Evolutionary conservation across 2,329 filamentous ascomycete species (phyloP).

Genomic region (Paraconiothyrium sp.): DNA sequence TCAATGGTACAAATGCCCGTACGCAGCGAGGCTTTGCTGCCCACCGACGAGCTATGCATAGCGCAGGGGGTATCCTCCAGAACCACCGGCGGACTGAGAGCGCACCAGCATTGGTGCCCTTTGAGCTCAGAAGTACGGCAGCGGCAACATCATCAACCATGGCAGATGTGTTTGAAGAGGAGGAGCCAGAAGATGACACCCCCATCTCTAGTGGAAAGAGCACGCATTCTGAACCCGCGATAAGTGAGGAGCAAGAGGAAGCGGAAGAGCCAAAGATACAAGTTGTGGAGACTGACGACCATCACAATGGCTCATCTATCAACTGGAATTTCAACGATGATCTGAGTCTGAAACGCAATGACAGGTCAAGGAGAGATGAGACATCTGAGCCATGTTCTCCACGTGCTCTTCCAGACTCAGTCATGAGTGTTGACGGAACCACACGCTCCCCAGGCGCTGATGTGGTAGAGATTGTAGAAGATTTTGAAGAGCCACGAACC

Average conservation of each 20-base stretch:
- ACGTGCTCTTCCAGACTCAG: constrained; percentile 27
- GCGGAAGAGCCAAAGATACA: constrained; percentile 52
- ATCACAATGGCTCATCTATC: constrained; percentile 50
- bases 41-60: constrained; percentile 76
- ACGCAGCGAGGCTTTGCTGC: constrained; percentile 52
- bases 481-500: constrained; percentile 58
- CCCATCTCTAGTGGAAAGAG: constrained; percentile 19
- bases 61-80: constrained; percentile 77
- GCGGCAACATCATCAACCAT: constrained; percentile 75
- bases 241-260: constrained; percentile 1
- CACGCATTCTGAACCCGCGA: constrained; percentile 1
- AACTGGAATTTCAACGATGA: constrained; percentile 56
- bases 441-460: constrained; percentile 36
- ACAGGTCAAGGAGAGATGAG: constrained; percentile 22
- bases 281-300: constrained; percentile 56
- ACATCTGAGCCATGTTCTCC: constrained; percentile 39
- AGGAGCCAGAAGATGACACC: constrained; percentile 70
- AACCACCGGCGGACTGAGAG: constrained; percentile 83
- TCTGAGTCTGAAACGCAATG: constrained; percentile 45
- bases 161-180: constrained; percentile 88
- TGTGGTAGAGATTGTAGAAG: constrained; percentile 56
- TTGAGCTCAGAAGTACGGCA: constrained; percentile 63
- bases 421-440: constrained; percentile 17
- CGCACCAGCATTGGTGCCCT: constrained; percentile 80
- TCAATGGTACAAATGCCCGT: constrained; percentile 77